phyloP scores from a whole-genome alignment of 495 filamentous ascomycete species.

The Oidiodendron maius region DNA sequence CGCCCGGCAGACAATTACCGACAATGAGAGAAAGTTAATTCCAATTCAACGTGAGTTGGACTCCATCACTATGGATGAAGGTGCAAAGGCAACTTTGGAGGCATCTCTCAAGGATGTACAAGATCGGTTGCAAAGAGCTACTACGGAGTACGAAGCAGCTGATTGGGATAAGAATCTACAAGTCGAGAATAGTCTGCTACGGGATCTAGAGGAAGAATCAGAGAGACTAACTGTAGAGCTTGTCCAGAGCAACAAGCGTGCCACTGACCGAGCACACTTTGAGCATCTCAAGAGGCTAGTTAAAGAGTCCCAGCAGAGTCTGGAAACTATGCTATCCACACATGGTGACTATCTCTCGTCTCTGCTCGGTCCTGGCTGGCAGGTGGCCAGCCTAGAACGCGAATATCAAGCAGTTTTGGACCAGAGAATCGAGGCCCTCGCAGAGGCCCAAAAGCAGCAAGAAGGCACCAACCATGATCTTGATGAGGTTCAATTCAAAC shows the following conservation, averaged over 20 bases:
- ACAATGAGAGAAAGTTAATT: constrained; percentile 61
- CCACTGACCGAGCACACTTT: constrained; percentile 70
- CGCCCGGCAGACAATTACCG: constrained; percentile 59
- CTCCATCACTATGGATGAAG: constrained; percentile 75
- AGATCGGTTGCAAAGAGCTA: constrained; percentile 52
- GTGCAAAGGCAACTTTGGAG: constrained; percentile 66
- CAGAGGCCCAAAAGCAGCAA: constrained; percentile 59
- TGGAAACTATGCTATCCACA: constrained; percentile 70
- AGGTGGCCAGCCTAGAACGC: constrained; percentile 59
- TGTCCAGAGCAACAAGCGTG: constrained; percentile 70
- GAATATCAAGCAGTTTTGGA: constrained; percentile 64
- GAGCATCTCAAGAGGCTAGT: constrained; percentile 72
- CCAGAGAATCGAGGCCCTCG: constrained; percentile 40
- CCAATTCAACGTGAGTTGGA: constrained; percentile 59
- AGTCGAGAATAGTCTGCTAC: constrained; percentile 54
- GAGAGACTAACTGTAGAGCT: constrained; percentile 68
- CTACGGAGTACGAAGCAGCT: constrained; percentile 49
- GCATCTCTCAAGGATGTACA: constrained; percentile 65
- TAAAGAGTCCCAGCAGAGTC: constrained; percentile 59
- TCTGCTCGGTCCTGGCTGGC: constrained; percentile 60
- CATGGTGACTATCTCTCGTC: constrained; percentile 62
- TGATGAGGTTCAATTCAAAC: constrained; percentile 70
- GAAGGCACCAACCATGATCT: constrained; percentile 66
- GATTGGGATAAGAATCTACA: constrained; percentile 66
- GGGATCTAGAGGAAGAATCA: constrained; percentile 60